These are phyloP conservation scores for Hamigera avellanea DNA, from an alignment of 495 filamentous ascomycete genomes.

Conservation along the genomic window DNA sequence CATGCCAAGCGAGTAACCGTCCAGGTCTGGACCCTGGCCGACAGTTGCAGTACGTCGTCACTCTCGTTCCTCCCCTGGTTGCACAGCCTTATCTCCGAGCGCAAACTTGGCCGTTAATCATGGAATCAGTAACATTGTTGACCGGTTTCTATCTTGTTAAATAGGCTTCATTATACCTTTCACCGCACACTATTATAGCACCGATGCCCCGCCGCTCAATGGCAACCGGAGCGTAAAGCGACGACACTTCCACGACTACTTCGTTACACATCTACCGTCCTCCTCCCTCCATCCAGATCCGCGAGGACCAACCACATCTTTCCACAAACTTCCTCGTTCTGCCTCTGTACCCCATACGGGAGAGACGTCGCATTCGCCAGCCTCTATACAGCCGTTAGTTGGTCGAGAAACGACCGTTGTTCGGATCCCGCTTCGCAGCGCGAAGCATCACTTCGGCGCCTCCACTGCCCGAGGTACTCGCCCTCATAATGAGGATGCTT, in stretches of 20 bases:
- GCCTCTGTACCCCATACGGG: constrained; percentile 70
- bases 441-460: constrained; percentile 91
- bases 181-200: constrained; percentile 7
- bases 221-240: constrained; percentile 13
- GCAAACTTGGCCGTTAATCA: neutral
- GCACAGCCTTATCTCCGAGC: constrained; percentile 10
- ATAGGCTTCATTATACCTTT: constrained; percentile 13
- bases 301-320: constrained; percentile 39
- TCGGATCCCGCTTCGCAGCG: constrained; percentile 84
- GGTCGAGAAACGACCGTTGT: constrained; percentile 86
- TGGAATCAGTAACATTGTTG: no score
- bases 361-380: constrained; percentile 40
- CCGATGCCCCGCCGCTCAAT: constrained; percentile 8
- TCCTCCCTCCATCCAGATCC: constrained; percentile 89
- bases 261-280: constrained; percentile 88
- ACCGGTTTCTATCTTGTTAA: neutral
- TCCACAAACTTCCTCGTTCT: constrained; percentile 72
- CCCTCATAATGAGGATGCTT: constrained; percentile 83
- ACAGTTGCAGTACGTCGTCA: constrained; percentile 23
- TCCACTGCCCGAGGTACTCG: constrained; percentile 68
- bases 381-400: constrained; percentile 42
- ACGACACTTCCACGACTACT: constrained; percentile 85
- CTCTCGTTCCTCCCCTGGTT: neutral
- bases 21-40: constrained; percentile 26
- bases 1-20: constrained; percentile 32